Percentiles rank a stretch among this genome's conserved stretches.
Conservation (phyloP, 768 basidiomycete species). For the Lactifluus piperatus region DNA sequence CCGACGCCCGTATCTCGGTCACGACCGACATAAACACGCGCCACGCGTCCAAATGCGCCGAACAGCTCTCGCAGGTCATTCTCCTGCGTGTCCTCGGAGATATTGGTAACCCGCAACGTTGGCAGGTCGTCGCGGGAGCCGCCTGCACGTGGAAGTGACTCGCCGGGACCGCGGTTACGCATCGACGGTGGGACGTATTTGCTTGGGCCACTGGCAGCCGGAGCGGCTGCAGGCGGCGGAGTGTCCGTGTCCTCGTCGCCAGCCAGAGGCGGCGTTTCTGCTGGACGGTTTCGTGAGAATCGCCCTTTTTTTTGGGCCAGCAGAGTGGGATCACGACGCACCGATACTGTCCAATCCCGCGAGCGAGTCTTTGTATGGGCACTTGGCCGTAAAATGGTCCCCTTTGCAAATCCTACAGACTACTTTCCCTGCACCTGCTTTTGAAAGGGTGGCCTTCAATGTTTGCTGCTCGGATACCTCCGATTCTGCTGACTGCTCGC, state of each 20-base stretch:
- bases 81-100: slow-evolving; percentile 92
- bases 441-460: slow-evolving; percentile 56
- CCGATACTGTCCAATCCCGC: slow-evolving; percentile 60
- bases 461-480: slow-evolving; percentile 59
- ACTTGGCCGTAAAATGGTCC: slow-evolving; percentile 95
- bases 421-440: slow-evolving; percentile 81
- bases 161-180: slow-evolving; percentile 21
- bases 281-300: neutral
- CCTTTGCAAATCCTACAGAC: slow-evolving; percentile 92
- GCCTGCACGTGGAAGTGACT: slow-evolving; percentile 26
- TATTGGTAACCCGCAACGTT: slow-evolving; percentile 93
- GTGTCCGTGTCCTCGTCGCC: slow-evolving; percentile 32
- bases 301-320: neutral
- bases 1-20: slow-evolving; percentile 92
- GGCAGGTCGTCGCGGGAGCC: slow-evolving; percentile 82
- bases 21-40: slow-evolving; percentile 86
- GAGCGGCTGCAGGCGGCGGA: slow-evolving; percentile 6
- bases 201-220: slow-evolving; percentile 16
- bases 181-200: slow-evolving; percentile 22
- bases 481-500: slow-evolving; percentile 45
- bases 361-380: slow-evolving; percentile 94
- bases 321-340: slow-evolving; percentile 24
- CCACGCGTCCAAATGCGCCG: slow-evolving; percentile 73
- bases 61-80: slow-evolving; percentile 91
- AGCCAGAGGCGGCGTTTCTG: slow-evolving; percentile 33